phyloP scores from a whole-genome alignment of 306 rosid species.

The Lupinus albus region DNA sequence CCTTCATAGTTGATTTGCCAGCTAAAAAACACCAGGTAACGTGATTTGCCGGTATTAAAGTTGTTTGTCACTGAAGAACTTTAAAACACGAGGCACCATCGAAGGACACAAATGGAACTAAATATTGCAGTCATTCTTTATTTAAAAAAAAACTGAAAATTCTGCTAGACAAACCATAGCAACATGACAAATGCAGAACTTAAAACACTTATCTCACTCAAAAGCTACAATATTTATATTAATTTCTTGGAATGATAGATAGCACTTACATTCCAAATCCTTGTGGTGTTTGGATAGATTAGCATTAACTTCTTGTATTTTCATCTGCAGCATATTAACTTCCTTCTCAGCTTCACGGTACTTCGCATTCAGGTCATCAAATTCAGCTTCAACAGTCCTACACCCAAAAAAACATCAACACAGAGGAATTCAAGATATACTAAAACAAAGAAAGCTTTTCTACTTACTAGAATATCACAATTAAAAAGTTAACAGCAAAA shows the following conservation, averaged over 20 bases:
- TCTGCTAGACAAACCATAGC: not conserved
- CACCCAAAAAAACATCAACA: constrained; percentile 32
- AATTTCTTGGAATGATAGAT: constrained; percentile 31
- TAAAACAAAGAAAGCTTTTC: not conserved
- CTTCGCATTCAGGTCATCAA: constrained; percentile 68
- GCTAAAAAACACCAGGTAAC: constrained; percentile 28
- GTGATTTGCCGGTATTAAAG: constrained; percentile 22
- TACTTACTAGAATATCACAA: constrained; percentile 16
- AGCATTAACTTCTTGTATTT: constrained; percentile 67
- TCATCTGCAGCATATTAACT: constrained; percentile 77
- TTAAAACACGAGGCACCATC: constrained; percentile 7
- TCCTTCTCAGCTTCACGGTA: constrained; percentile 82
- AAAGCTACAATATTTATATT: constrained; percentile 12
- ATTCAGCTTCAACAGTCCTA: constrained; percentile 70
- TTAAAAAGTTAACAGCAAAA: not conserved
- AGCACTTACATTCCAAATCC: constrained; percentile 82
- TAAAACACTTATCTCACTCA: constrained; percentile 26
- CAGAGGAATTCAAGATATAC: constrained; percentile 24
- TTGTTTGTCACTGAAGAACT: not conserved
- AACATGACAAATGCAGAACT: constrained; percentile 23
- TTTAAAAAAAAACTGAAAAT: constrained; percentile 20
- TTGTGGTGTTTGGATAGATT: constrained; percentile 66
- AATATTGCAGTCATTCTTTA: not conserved
- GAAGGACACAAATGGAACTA: not conserved
- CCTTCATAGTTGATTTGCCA: constrained; percentile 13